Conservation (phyloP, 2,329 filamentous ascomycete genomes). For the Podosphaera aphanis region DNA sequence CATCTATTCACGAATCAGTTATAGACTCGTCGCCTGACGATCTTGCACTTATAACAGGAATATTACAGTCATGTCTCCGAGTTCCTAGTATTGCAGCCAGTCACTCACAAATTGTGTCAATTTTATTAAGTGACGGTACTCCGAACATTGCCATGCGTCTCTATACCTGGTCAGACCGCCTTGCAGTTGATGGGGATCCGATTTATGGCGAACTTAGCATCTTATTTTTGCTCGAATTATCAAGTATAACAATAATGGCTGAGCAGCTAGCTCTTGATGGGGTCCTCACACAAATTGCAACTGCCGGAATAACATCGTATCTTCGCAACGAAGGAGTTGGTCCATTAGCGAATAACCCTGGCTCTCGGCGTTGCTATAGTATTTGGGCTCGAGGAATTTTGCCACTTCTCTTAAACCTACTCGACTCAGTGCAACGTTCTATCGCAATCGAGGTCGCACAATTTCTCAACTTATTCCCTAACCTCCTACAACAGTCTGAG, state of each 20-base stretch:
- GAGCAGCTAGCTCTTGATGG: constrained; percentile 80
- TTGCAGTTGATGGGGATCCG: constrained; percentile 58
- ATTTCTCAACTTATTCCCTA: constrained; percentile 75
- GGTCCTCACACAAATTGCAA: constrained; percentile 54
- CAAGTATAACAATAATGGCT: constrained; percentile 54
- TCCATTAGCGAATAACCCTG: constrained; percentile 51
- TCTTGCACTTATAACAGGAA: constrained; percentile 65
- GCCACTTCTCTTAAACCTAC: constrained; percentile 69
- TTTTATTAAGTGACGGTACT: constrained; percentile 46
- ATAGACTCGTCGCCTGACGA: constrained; percentile 48
- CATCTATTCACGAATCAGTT: constrained; percentile 56
- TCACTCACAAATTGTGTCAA: constrained; percentile 45
- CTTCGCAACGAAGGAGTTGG: constrained; percentile 44
- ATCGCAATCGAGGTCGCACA: constrained; percentile 65
- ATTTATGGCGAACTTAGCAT: constrained; percentile 85
- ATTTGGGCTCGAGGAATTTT: constrained; percentile 82
- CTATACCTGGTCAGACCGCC: constrained; percentile 79
- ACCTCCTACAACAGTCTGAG: constrained; percentile 49
- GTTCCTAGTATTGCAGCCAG: constrained; percentile 54
- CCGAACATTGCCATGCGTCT: constrained; percentile 64
- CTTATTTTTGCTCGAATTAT: constrained; percentile 71
- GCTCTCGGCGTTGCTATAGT: constrained; percentile 51
- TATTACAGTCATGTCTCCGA: constrained; percentile 63
- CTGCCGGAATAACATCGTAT: constrained; percentile 55
- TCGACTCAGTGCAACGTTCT: constrained; percentile 57